These are phyloP conservation scores for Mollisia scopiformis DNA, from an alignment of 2,329 filamentous ascomycete species.

Conservation along the genomic window DNA sequence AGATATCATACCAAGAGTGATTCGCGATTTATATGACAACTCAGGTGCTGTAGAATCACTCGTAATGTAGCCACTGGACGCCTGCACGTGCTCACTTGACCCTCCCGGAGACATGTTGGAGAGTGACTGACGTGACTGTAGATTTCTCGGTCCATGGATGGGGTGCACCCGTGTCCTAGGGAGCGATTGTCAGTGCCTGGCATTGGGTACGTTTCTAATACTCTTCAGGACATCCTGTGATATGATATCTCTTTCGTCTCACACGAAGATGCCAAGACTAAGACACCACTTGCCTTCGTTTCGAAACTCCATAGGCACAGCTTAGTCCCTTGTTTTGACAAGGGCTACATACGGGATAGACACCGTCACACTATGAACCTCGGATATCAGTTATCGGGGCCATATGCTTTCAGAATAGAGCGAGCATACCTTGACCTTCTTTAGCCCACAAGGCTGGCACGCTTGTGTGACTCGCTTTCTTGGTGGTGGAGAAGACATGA, in stretches of 20 bases:
- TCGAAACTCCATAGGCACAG: slow-evolving; percentile 34
- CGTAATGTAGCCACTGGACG: background rate
- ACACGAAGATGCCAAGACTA: background rate
- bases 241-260: background rate
- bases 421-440: slow-evolving; percentile 35
- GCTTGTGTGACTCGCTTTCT: slow-evolving; percentile 36
- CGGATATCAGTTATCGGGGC: background rate
- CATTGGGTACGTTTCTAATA: too few species aligned
- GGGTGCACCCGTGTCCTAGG: background rate
- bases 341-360: slow-evolving; percentile 28
- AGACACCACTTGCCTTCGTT: slow-evolving; percentile 34
- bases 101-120: background rate
- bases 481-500: slow-evolving; percentile 5
- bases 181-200: background rate
- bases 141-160: background rate
- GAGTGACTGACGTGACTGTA: background rate
- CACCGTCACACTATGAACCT: slow-evolving; percentile 33
- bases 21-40: background rate
- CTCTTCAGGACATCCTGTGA: too few species aligned
- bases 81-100: background rate
- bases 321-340: slow-evolving; percentile 28
- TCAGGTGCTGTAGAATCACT: background rate
- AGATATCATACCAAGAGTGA: slow-evolving; percentile 16
- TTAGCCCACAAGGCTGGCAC: slow-evolving; percentile 30
- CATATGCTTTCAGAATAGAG: background rate